phyloP scores from a whole-genome alignment of 202 grass and related monocot species.

The Schoenoplectus tabernaemontani region DNA sequence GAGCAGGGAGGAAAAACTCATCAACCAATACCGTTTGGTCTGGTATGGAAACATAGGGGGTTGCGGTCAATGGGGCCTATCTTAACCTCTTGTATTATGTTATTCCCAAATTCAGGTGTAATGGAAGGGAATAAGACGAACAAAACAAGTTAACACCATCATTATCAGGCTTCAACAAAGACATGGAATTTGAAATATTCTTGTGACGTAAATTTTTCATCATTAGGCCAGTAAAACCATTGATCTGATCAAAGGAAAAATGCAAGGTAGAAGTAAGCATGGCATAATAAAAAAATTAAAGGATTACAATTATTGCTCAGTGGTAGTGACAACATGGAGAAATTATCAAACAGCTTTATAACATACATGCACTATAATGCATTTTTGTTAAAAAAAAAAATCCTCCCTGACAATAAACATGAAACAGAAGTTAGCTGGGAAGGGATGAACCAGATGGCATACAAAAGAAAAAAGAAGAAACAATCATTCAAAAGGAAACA shows the following conservation, averaged over 20 bases:
- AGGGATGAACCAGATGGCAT: background rate
- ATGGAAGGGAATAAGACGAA: background rate
- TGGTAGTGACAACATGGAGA: background rate
- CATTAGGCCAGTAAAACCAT: background rate
- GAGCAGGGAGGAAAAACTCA: no score
- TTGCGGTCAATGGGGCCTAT: no score
- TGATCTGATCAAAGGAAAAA: background rate
- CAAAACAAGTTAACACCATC: background rate
- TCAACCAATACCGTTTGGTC: no score
- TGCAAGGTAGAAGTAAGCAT: background rate
- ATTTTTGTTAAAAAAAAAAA: no score
- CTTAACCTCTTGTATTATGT: background rate
- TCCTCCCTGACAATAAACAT: background rate
- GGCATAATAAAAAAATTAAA: background rate
- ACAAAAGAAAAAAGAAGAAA: background rate
- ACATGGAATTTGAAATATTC: background rate
- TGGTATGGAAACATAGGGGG: no score
- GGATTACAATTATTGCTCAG: background rate
- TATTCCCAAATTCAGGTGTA: background rate
- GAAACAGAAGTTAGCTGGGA: background rate
- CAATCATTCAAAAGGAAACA: background rate
- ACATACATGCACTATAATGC: background rate
- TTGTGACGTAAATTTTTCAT: background rate
- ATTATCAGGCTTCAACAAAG: background rate
- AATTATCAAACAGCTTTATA: background rate